Evolutionary conservation across 257 asterid species (phyloP).

Genomic region (Capsicum baccatum): DNA sequence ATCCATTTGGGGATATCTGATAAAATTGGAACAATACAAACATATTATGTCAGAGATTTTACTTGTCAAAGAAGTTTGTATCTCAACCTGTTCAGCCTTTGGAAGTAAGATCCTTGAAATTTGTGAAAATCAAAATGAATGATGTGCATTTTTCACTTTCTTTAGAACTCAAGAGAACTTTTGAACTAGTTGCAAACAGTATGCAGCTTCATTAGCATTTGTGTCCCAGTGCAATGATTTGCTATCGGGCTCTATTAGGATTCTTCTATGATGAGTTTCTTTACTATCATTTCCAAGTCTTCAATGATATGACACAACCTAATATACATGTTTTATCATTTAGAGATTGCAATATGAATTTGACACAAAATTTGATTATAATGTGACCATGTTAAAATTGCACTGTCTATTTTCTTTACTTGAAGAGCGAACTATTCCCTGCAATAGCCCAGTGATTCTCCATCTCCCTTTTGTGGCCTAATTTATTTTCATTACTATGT

Average conservation of each 20-base stretch:
- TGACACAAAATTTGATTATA: conserved; percentile 1
- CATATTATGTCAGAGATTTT: conserved; percentile 10
- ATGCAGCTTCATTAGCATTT: conserved; percentile 13
- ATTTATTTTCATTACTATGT: conserved; percentile 27
- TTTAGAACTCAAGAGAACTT: neutral
- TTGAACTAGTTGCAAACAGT: conserved; percentile 18
- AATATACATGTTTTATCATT: neutral
- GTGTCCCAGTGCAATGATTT: neutral
- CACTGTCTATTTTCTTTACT: neutral
- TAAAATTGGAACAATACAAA: neutral
- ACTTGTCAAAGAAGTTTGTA: conserved; percentile 9
- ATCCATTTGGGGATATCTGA: neutral
- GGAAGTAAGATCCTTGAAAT: conserved; percentile 15
- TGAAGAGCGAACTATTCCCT: conserved; percentile 20
- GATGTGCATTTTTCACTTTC: conserved; percentile 23
- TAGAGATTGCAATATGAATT: neutral
- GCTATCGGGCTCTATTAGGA: neutral
- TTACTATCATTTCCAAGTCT: conserved; percentile 14
- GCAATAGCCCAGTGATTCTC: neutral
- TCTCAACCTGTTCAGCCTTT: neutral
- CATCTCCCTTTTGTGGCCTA: conserved; percentile 4
- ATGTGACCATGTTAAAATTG: conserved; percentile 18
- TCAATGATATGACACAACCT: neutral
- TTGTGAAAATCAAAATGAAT: neutral
- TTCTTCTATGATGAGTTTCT: neutral